Conservation (phyloP, 2,329 filamentous ascomycete species). For the Dryadomyces quercivorus region DNA sequence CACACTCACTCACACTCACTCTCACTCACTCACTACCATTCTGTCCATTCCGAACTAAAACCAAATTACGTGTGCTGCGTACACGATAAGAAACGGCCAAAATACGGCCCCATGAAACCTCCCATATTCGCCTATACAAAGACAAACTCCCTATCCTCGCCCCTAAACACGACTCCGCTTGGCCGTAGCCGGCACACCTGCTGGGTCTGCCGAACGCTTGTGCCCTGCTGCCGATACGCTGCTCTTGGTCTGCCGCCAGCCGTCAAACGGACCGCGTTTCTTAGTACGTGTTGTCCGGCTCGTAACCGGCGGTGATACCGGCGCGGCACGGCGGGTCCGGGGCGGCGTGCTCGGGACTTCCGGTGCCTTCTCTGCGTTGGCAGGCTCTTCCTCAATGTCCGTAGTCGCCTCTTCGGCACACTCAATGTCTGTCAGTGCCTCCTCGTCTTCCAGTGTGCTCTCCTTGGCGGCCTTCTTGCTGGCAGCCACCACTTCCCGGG, state of each 20-base stretch:
- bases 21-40: not conserved
- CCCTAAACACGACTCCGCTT: conserved; percentile 2
- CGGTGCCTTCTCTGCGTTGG: conserved; percentile 29
- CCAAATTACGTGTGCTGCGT: not conserved
- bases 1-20: not conserved
- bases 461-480: conserved; percentile 18
- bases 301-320: conserved; percentile 51
- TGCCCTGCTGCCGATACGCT: conserved; percentile 12
- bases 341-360: conserved; percentile 33
- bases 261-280: conserved; percentile 48
- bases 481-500: conserved; percentile 25
- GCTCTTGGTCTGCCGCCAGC: conserved; percentile 55
- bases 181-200: not conserved
- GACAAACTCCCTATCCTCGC: not conserved
- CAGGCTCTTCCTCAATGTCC: conserved; percentile 18
- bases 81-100: not conserved
- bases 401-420: conserved; percentile 20
- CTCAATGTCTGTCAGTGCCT: conserved; percentile 47
- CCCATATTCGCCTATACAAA: too few species aligned
- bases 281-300: conserved; percentile 43
- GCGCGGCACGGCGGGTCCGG: conserved; percentile 38
- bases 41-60: not conserved
- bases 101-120: not conserved
- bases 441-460: conserved; percentile 37
- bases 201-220: not conserved